Base-by-base conservation (phyloP, 495 filamentous ascomycete genomes). In the Rhizodiscina lignyota region DNA sequence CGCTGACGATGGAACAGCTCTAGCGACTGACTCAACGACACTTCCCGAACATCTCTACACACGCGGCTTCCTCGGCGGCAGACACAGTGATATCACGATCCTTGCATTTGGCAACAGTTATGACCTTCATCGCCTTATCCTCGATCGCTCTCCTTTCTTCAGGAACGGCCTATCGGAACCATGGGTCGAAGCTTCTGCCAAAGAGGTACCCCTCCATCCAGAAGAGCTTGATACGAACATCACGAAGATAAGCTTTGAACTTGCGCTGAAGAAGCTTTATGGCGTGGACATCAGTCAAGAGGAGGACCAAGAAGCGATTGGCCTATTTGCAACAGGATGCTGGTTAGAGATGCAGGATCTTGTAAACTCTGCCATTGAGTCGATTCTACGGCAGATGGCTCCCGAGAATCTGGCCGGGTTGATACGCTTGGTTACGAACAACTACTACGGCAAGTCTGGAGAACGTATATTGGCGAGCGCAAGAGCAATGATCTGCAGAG, bases 271-370 rank as follows among this genome's bases (percentile, higher is more conserved):
- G 35, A 52, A 68, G 17, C 44, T 74, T 4, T 74, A 74, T 46
- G 69, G 69, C 3, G 61, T 53, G 41, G 55, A 60, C 39, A 55
- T 59, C 28, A 38, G 48, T 24, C 39, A 39, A 12, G 66, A 74
- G 41, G 68, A 71, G 43, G 65, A 71, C 32, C 51, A 46, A 17
- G 60, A 74, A 36, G 68, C 69, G 10, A 49, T 73, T 36, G 61
- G 65, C 5, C 52, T 74, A n/a, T 65, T 74, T 39, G 70, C 69
- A 15, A 66, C 66, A 4, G 69, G 61, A 5, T 70, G 67, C 39
- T 74, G 67, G 64, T 47, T 74, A 2, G 68, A 73, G 36, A 68
- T 74, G 56, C 62, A 67, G 19, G 68, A 74, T 37, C 51, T 74
- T 26, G 56, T 70, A 12, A 64, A 74, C n/a, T 54, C 58, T 13